Evolutionary conservation across 2,329 filamentous ascomycete genomes (phyloP), one percentile per base, ranked within the genome.

Genomic region (Geosmithia putterillii): DNA sequence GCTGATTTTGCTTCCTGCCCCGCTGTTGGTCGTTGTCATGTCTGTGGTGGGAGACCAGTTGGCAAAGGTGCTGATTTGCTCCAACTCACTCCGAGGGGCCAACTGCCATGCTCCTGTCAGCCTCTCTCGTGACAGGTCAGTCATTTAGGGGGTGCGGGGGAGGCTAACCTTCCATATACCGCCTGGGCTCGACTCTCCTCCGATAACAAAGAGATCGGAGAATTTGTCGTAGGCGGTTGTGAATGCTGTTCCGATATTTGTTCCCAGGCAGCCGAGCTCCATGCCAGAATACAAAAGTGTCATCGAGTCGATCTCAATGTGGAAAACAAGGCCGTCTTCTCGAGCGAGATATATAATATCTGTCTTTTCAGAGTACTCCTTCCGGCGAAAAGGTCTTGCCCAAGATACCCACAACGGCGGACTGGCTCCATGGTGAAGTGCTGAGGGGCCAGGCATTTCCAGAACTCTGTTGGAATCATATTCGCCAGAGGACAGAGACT

Each of bases 261-360:
- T 83, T 42, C 71, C 50, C 86, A 78, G 42, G 22, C 72, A 71
- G 7, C 83, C 83, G 45, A 86, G 70, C 43, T 73, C 69, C 39
- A 73, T 70, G 43, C 72, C 67, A 36, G 70, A 67, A 42, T 72
- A 68, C 43, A 81, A 58, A 50, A 75, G 66, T 39, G 70, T 73
- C 48, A 66, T 67, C 6, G 71, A 70, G 38, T 76, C 74, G 46
- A 86, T 77, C 50, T 87, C 80, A 4, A 90, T 62, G 49, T 83
- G 85, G 43, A 81, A 74, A 9, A 95, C 72, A 41, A 81, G 67
- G 3, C 92, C 92, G 56, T 96, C 90, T 62, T 96, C 90, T 44
- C 89, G 79, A 10, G 83, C 85, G 15, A 98, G 66, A 55, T 92
- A 95, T 41, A 96, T 79, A 46, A 82, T 79, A 54, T 96, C 92